A percentile compares a stretch with the other conserved stretches of the same genome.
These are phyloP conservation scores for Alternaria sp. DNA, from an alignment of 2,329 filamentous ascomycete species.

Conservation along the genomic window DNA sequence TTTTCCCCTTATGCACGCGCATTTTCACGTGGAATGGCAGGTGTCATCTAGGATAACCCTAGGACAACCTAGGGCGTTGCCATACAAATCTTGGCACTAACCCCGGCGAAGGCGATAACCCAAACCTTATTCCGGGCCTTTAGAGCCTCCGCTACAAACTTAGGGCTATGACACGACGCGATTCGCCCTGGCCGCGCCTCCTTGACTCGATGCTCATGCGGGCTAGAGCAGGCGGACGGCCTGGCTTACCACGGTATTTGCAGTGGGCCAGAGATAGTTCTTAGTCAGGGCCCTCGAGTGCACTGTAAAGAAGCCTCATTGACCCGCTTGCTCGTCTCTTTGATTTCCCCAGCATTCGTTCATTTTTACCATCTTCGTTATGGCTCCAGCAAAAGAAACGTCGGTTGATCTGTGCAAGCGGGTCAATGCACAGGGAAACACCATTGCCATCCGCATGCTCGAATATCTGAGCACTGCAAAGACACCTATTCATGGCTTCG, in stretches of 20 bases:
- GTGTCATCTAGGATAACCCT: constrained; percentile 28
- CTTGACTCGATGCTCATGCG: constrained; percentile 29
- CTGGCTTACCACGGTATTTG: constrained; percentile 24
- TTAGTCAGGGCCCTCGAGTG: constrained; percentile 22
- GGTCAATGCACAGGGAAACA: constrained; percentile 63
- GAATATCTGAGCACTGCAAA: constrained; percentile 48
- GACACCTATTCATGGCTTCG: constrained; percentile 52
- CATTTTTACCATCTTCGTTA: constrained; percentile 20
- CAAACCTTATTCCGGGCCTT: constrained; percentile 27
- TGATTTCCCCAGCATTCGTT: constrained; percentile 11
- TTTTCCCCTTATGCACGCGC: constrained; percentile 9
- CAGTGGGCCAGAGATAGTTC: constrained; percentile 15
- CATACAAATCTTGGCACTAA: constrained; percentile 24
- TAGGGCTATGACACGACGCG: constrained; percentile 17
- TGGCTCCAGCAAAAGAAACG: constrained; percentile 50
- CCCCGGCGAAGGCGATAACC: constrained; percentile 30
- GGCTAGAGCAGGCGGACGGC: constrained; percentile 31
- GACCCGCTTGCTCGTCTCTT: constrained; percentile 15
- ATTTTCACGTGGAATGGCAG: constrained; percentile 23
- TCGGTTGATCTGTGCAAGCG: constrained; percentile 64
- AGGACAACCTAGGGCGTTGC: constrained; percentile 12
- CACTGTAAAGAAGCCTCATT: constrained; percentile 26
- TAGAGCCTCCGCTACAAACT: constrained; percentile 21
- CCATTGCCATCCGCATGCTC: constrained; percentile 61
- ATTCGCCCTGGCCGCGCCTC: constrained; percentile 17